Evolutionary conservation across 1,139 yeast species (phyloP), one percentile per base, ranked within the genome.

Genomic region (Diutina siamensis): DNA sequence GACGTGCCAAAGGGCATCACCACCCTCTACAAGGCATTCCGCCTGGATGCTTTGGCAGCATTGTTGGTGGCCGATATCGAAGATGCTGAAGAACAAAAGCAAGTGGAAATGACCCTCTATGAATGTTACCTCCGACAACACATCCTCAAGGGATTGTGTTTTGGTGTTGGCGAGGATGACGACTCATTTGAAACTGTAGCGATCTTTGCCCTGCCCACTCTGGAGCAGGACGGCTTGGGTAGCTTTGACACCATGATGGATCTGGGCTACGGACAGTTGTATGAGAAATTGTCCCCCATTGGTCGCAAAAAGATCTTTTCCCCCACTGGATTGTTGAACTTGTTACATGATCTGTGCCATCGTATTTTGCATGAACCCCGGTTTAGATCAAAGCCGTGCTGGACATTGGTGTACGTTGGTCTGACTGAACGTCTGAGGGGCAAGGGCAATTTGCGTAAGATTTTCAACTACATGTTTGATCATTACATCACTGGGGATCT

Each of bases 361-460:
- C 52, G 71, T n/a, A 69, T 70, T 35, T 48, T 64, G 27, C 57
- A 54, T 31, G 73, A 69, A 52, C 49, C 59, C 8, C 53, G 72
- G 41, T 68, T 71, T 47, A 52, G 60, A 48, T 64, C 62, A 44
- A 70, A 68, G 47, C 66, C 69, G 40, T 57, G 68, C 7, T 80
- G 70, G 63, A 78, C 83, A 17, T 67, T 80, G 55, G 83, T 80
- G 34, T 80, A 80, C 55, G 61, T 80, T 44, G 86, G 84, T 2
- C 73, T 82, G 7, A 63, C 73, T 10, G 71, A 69, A n/a, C 55
- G 60, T 20, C 83, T 83, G 9, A 67, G 83, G 54, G 86, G 86
- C 34, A 79, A 79, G 57, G 86, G 86, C 8, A 78, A 80, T 56
- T 78, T 72, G n/a, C 60, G 85, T 44, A 67, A 67, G 45, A 65